Evolutionary conservation across 495 filamentous ascomycete genomes (phyloP).

Genomic region (Penicillium lagena): DNA sequence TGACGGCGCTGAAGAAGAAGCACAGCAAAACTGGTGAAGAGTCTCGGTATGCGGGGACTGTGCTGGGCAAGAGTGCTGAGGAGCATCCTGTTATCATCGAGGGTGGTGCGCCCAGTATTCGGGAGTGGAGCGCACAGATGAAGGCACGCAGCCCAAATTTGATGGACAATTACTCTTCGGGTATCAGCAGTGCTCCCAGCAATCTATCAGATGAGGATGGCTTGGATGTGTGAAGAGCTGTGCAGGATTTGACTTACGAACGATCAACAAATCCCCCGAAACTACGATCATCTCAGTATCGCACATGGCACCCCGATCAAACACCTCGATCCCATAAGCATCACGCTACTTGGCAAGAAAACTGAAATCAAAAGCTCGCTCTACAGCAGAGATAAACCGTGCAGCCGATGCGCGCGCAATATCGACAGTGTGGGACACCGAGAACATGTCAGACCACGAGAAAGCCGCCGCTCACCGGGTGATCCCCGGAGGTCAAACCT

Average conservation of each 20-base stretch:
- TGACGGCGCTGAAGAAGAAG: slow-evolving; percentile 75
- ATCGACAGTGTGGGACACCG: too few relatives aligned
- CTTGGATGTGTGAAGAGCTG: slow-evolving; percentile 30
- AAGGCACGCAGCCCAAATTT: slow-evolving; percentile 25
- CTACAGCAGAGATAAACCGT: too few relatives aligned
- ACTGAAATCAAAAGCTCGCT: too few relatives aligned
- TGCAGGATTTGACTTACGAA: not conserved
- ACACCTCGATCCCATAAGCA: too few relatives aligned
- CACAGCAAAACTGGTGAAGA: slow-evolving; percentile 80
- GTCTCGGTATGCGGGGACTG: slow-evolving; percentile 70
- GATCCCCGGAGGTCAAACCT: too few relatives aligned
- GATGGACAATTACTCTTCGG: slow-evolving; percentile 30
- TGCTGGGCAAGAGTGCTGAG: slow-evolving; percentile 64
- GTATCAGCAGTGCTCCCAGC: slow-evolving; percentile 38
- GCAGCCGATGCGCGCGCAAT: too few relatives aligned
- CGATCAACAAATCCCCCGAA: too few relatives aligned
- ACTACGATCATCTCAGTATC: too few relatives aligned
- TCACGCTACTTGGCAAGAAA: too few relatives aligned
- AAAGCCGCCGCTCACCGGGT: too few relatives aligned
- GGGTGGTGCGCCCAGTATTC: slow-evolving; percentile 62
- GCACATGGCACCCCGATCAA: too few relatives aligned
- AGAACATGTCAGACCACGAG: too few relatives aligned
- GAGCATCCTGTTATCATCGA: slow-evolving; percentile 64
- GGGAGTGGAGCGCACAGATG: slow-evolving; percentile 53
- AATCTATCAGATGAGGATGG: slow-evolving; percentile 33